Evolutionary conservation across 1,284 basidiomycete genomes (phyloP), one percentile per base, ranked within the genome.

Genomic region (Cryptococcus floricola): DNA sequence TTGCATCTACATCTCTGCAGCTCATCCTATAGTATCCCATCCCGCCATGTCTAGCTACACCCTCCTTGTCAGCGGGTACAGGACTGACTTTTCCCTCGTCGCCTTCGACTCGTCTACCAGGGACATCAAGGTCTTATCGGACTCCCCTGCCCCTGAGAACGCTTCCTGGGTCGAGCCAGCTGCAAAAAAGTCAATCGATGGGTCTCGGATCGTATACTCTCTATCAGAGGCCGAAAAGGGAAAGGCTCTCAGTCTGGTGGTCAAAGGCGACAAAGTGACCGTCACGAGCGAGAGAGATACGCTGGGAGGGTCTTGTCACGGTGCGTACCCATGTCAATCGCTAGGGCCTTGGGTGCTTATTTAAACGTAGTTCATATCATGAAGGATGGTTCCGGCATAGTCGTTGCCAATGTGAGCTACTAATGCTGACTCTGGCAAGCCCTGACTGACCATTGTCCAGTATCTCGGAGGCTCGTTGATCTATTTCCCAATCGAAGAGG

Each of bases 311-410:
- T 65, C 71, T 8, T 69, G 70, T 48, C 73, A 76, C 56, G 58
- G 70, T 72, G 44, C 54, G 70, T 64, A 3, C n/a, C 42, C 18
- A 23, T 42, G 41, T 46, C 13, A 16, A 27, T 19, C 23, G 27
- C n/a, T 41, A 5, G 12, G 39, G 39, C 46, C 14, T 27, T 48
- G 23, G n/a, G 16, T 27, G 37, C 13, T 28, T 16, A 41, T 39
- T 14, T 34, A 28, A 16, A 31, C 12, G 2, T 48, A 75, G 73
- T 76, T 28, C 69, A 69, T 45, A 47, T 60, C 14, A 52, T 73
- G 51, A 73, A 71, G 47, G 71, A 75, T 57, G 71, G 70, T 3
- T 72, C 70, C 6, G 74, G 72, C 13, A 49, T 76, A 14, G 62
- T 72, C 10, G 66, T 64, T 13, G 62, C 66, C 48, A 74, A 73